Evolutionary conservation across 495 filamentous ascomycete genomes (phyloP), one percentile per base, ranked within the genome.

Genomic region (Aspergillus ostianus): DNA sequence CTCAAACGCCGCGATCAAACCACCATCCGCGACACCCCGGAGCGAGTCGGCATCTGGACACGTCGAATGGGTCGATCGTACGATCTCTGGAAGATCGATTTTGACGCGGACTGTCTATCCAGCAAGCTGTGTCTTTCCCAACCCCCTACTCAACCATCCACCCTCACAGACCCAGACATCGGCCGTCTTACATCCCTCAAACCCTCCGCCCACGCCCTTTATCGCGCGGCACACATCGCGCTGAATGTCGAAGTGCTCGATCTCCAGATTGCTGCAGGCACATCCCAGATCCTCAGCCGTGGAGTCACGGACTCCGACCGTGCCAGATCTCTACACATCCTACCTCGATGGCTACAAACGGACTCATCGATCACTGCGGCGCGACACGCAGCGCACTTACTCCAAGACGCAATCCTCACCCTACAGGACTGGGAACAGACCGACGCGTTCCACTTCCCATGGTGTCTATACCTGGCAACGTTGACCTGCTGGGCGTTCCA

Each of bases 401-500:
- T 85, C 6, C 74, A 77, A 18, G 75, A 74, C 45, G 77, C 80
- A 3, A 74, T 82, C 7, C 57, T 72, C 21, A 77, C 75, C 51
- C 70, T 82, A 15, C 71, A 77, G 41, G 74, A 84, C 46, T 81
- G 77, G 69, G 79, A 82, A 27, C 73, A 73, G 15, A 78, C 76
- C 15, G 74, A 81, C 58, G 69, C 78, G 6, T 84, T 84, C 58
- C 81, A 84, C 64, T 82, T 81, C 51, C 80, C 82, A 0, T 84
- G 82, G 83, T 80, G 79, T 59, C 63, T 84, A 32, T 86, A 86
- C 61, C 66, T 85, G 23, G 79, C 78, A 6, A 83, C 82, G 3
- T 56, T 84, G 46, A 74, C 76, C 0, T 76, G 77, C 51, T 86
- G 81, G 82, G 73, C 76, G 9, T 81, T 83, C 44, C 78, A 80